Conservation (phyloP, 441 rosid species). For the Adansonia rubrostipa region DNA sequence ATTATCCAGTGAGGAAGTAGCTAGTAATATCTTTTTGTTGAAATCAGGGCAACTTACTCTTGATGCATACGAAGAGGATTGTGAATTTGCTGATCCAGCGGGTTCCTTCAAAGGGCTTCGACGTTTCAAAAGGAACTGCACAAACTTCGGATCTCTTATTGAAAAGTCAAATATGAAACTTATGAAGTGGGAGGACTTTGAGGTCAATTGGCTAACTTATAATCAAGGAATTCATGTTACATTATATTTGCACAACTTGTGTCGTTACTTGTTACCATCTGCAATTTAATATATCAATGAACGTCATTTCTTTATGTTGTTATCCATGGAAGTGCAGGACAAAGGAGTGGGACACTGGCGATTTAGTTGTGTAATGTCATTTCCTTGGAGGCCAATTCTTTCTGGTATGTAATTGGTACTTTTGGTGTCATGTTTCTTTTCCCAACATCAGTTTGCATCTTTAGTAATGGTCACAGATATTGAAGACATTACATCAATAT, state of each 20-base stretch:
- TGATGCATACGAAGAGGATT: slow-evolving; percentile 78
- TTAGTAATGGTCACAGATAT: not conserved
- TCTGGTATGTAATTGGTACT: slow-evolving; percentile 49
- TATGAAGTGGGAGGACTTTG: slow-evolving; percentile 83
- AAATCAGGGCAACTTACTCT: slow-evolving; percentile 67
- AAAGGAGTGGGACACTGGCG: slow-evolving; percentile 54
- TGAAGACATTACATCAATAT: slow-evolving; percentile 17
- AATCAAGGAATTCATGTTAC: slow-evolving; percentile 3
- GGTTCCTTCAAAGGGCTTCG: slow-evolving; percentile 86
- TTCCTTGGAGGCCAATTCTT: slow-evolving; percentile 97
- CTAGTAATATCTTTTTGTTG: slow-evolving; percentile 1
- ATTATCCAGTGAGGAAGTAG: not conserved
- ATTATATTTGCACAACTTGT: slow-evolving; percentile 11
- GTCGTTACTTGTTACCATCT: slow-evolving; percentile 1
- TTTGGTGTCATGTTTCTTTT: not conserved
- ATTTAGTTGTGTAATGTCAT: slow-evolving; percentile 85
- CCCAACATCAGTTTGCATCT: not conserved
- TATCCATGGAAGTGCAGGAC: slow-evolving; percentile 49
- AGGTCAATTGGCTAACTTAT: slow-evolving; percentile 44
- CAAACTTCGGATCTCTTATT: slow-evolving; percentile 80
- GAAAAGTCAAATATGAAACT: slow-evolving; percentile 89
- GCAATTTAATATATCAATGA: not conserved
- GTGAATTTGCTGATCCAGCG: slow-evolving; percentile 97
- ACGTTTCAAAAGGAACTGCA: slow-evolving; percentile 90
- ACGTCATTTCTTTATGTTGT: not conserved